Percentiles rank a stretch among this genome's conserved stretches.
Conservation (phyloP, 2,329 filamentous ascomycete species). For the Pseudogymnoascus sp. region DNA sequence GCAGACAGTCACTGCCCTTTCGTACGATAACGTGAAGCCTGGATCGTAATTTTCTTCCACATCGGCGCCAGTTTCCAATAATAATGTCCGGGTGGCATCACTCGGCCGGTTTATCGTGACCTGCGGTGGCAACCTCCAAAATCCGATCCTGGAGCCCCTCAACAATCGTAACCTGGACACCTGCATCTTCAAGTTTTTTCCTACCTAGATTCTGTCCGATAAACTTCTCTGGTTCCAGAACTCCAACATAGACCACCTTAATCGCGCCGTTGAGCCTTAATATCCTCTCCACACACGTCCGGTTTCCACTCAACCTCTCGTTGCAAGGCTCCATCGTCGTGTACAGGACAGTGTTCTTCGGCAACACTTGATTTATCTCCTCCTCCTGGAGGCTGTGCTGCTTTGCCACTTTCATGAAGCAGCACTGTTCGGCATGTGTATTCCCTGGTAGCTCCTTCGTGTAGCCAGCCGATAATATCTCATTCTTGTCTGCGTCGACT, state of each 20-base stretch:
- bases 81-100: constrained; percentile 5
- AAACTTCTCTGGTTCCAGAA: constrained; percentile 84
- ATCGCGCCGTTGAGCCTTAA: constrained; percentile 48
- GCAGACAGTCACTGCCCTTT: neutral
- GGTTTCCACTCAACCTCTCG: constrained; percentile 62
- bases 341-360: constrained; percentile 57
- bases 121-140: constrained; percentile 70
- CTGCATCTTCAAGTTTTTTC: constrained; percentile 58
- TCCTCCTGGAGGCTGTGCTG: constrained; percentile 43
- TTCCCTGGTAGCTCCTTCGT: constrained; percentile 87
- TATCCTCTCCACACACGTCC: constrained; percentile 72
- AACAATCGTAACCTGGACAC: constrained; percentile 66
- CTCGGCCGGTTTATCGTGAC: constrained; percentile 45
- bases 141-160: constrained; percentile 73
- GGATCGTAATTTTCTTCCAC: constrained; percentile 12
- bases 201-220: constrained; percentile 73
- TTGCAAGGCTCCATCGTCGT: constrained; percentile 89
- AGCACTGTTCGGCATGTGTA: constrained; percentile 93
- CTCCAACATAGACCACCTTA: constrained; percentile 74
- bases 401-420: constrained; percentile 62
- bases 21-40: neutral
- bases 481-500: constrained; percentile 46
- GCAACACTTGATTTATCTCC: constrained; percentile 41
- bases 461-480: constrained; percentile 71
- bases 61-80: neutral